Evolutionary conservation across 140 eudicot genomes (phyloP), one percentile per base, ranked within the genome.

Genomic region (Anethum foeniculum): DNA sequence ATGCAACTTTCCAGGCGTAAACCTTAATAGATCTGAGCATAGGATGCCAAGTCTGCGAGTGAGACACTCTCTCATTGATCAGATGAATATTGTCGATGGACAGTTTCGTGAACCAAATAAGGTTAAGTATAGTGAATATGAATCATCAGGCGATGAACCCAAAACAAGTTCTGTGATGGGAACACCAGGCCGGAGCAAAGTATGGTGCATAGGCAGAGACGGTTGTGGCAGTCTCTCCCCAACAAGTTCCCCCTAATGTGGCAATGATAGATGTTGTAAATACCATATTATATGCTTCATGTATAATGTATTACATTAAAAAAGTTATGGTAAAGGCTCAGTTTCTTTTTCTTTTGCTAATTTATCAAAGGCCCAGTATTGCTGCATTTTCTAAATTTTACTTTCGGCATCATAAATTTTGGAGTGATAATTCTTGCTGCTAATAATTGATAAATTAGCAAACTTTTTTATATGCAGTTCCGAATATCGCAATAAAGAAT

Each of bases 141-240:
- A 83, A 7, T 79, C 75, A 19, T 71, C 77, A 28, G 80, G 78
- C 71, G 86, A 82, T 38, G 91, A 86, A 68, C 78, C 89, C n/a
- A 86, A 79, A 83, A 46, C 85, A 16, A 85, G 87, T 84, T 88
- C 90, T 3, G 89, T 82, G 43, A 85, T 84, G 41, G 73, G 83
- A 18, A 90, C 97, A 4, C 96, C 97, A 30, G 88, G 90, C 67
- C 80, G 85, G 62, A 87, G 87, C 85, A 80, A 85, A 2, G 94
- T 87, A 41, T 94, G 96, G 89, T 92, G 97, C 90, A 85, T 89
- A 41, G 90, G 94, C 36, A 86, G 85, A 84, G 96, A 89, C 62
- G 88, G 76, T 67, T 87, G 93, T 78, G 81, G 60, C 71, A 73
- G 81, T 69, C 43, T 82, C 6, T 90, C 94, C 52, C 84, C 86